Base-by-base conservation (phyloP, 2,329 filamentous ascomycete species). In the Colletotrichum somersetense region DNA sequence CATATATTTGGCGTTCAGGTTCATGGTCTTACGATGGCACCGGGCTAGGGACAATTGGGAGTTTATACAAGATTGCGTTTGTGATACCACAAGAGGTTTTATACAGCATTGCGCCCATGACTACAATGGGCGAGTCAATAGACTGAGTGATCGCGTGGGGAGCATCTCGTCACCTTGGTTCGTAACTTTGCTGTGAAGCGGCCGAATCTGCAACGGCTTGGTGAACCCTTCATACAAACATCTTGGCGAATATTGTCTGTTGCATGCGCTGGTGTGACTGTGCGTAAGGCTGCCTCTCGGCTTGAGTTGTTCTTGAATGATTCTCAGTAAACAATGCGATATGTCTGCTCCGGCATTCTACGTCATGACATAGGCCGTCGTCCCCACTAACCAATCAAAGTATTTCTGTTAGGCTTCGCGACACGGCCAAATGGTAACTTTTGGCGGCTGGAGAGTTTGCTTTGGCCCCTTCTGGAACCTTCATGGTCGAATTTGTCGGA, bases 11-110 rank as follows among this genome's bases (percentile, higher is more conserved):
- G 70, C 66, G 70, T 72, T 72, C 52, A 64, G 59, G 70, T 48
- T 70, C 30, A 62, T 56, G 56, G 48, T 50, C 55, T 53, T 63
- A 52, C 50, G 53, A 69, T 70, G 59, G 59, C 42, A 53, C 52
- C 20, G 52, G 69, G 33, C 53, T 67, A 57, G 40, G 70, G 48
- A 70, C 46, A 38, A 44, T 5, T 30, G 40, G 70, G 70, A 62
- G 70, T 70, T 70, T 42, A 56, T 57, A 50, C 55, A 62, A 72
- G 52, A 65, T 61, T 72, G 66, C 66, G 55, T 70, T 57, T 65
- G 61, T 72, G 70, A 72, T 72, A 72, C 55, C 70, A 72, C 23
- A 4, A 52, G 42, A 68, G 66, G 70, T 65, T 70, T 70, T 64
- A 48, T 44, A 55, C 48, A 63, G 57, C 66, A 65, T 70, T 48